A percentile compares a stretch with the other conserved stretches of the same genome.
phyloP scores from a whole-genome alignment of 2,329 filamentous ascomycete genomes.

The Beauveria medogensis region DNA sequence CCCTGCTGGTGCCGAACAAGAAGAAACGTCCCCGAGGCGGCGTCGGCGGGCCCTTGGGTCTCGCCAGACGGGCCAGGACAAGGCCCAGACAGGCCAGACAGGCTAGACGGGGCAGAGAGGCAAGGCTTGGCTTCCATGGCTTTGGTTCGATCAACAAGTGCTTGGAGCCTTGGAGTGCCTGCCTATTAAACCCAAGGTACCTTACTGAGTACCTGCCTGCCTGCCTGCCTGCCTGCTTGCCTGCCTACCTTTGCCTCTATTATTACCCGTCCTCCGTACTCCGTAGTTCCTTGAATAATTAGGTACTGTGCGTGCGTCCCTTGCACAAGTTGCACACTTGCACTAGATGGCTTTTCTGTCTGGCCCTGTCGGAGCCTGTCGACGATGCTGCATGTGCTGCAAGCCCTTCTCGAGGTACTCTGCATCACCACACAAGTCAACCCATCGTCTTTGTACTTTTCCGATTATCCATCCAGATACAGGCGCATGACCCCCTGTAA shows the following conservation, averaged over 20 bases:
- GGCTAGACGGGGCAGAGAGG: neutral
- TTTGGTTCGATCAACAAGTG: neutral
- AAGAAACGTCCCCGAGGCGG: constrained; percentile 31
- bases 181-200: neutral
- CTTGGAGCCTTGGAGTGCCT: neutral
- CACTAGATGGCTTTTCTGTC: neutral
- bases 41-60: constrained; percentile 19
- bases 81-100: neutral
- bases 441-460: neutral
- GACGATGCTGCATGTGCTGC: neutral
- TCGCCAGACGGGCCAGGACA: neutral
- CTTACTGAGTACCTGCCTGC: too few species aligned
- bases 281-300: too few species aligned
- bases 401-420: neutral
- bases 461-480: neutral
- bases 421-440: neutral
- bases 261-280: too few species aligned
- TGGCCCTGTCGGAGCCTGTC: neutral
- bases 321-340: too few species aligned
- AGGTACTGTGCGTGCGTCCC: too few species aligned
- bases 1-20: constrained; percentile 26
- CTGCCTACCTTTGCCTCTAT: too few species aligned
- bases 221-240: too few species aligned
- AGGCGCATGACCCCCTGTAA: constrained; percentile 2
- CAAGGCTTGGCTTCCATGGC: neutral